Base-by-base conservation (phyloP, 805 yeast genomes). In the Soucietia sequanensis region DNA sequence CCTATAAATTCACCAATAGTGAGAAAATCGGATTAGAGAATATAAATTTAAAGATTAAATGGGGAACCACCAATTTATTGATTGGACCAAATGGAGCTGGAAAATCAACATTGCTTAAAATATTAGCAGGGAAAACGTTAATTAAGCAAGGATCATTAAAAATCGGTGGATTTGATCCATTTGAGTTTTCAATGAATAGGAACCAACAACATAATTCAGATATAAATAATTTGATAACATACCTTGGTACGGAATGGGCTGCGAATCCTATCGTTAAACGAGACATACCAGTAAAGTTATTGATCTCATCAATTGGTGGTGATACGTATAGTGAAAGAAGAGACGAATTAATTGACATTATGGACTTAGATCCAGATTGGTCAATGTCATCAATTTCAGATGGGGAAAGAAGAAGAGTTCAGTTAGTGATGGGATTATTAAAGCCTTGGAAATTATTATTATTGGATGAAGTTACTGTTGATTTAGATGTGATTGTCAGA, bases 41-140 rank as follows among this genome's bases (percentile, higher is more conserved):
- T 30, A 73, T 91, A 42, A 67, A 70, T 23, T 51, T 93, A 26
- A 46, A 65, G 9, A 70, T 93, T 14, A 79, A 81, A 1, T 77
- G 84, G 72, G 80, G 84, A 5, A 76, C 91, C 1, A 73, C 96
- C 40, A 78, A 90, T 8, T 65, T 93, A 23, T 59, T 93, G 6
- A 72, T 93, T 16, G 99, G 99, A 0, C 95, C 98, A 9, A 90
- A 90, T 50, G 99, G 99, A 13, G 98, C 99, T 1, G 98, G 99
- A 4, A 93, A 93, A 58, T 86, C 96, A 1, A 93, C 99, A 0
- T 58, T 93, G 27, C 68, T 93, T 43, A 78, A 80, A 54, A 75
- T 93, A 12, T 65, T 93, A 13, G 95, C 97, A 0, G 99, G 99
- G 3, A 91, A 91, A 51, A 88, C 93, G 6, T 70, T 93, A 39